Conservation (phyloP, 805 yeast genomes). For the Nakazawaea ernobii region DNA sequence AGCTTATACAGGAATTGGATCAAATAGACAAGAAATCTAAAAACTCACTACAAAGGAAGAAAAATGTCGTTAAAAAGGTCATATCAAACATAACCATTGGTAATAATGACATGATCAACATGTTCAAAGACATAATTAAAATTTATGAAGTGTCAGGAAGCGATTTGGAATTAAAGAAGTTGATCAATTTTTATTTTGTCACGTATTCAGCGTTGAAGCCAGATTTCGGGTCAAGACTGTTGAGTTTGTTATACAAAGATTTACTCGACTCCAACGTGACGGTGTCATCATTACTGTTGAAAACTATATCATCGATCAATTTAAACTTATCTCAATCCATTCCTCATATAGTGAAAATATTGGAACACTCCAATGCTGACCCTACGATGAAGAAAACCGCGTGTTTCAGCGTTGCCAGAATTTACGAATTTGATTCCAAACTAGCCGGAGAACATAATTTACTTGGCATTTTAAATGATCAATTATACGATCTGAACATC, state of each 20-base stretch:
- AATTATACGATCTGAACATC: slow-evolving; percentile 52
- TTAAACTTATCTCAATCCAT: slow-evolving; percentile 29
- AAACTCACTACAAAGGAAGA: slow-evolving; percentile 29
- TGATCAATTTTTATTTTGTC: slow-evolving; percentile 63
- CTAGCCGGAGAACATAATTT: slow-evolving; percentile 38
- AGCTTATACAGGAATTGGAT: slow-evolving; percentile 23
- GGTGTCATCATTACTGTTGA: slow-evolving; percentile 55
- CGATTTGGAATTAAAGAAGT: slow-evolving; percentile 65
- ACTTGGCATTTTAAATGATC: slow-evolving; percentile 42
- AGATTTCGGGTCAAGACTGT: slow-evolving; percentile 45
- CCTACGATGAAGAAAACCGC: slow-evolving; percentile 65
- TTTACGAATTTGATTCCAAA: slow-evolving; percentile 50
- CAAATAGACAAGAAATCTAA: slow-evolving; percentile 31
- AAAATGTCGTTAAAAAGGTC: slow-evolving; percentile 58
- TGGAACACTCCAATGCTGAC: slow-evolving; percentile 36
- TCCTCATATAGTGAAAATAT: slow-evolving; percentile 25
- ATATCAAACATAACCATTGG: slow-evolving; percentile 82
- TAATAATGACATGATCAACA: slow-evolving; percentile 63
- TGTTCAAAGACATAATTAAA: slow-evolving; percentile 58
- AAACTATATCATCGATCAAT: slow-evolving; percentile 58
- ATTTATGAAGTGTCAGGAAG: slow-evolving; percentile 39
- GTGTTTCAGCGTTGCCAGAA: slow-evolving; percentile 59
- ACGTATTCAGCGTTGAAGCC: slow-evolving; percentile 58
- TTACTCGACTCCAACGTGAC: slow-evolving; percentile 32
- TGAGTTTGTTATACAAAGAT: slow-evolving; percentile 53